Base-by-base conservation (phyloP, 2,329 filamentous ascomycete species). In the Davidsoniella eucalypti region DNA sequence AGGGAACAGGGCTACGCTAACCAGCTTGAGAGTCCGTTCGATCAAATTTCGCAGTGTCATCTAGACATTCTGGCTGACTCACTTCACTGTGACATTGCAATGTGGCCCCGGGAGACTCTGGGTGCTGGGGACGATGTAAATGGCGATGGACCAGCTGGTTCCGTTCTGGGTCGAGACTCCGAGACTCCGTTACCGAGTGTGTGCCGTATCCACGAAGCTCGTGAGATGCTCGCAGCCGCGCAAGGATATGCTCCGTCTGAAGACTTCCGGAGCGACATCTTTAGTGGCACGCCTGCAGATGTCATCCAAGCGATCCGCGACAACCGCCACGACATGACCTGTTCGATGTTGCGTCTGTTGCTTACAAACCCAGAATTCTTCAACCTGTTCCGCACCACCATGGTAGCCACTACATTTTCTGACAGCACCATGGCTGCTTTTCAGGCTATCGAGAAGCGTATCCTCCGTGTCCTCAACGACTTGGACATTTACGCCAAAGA, bases 341-440 rank as follows among this genome's bases (percentile, higher is more conserved):
- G 64, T 42, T 74, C 72, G 2, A 58, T 78, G 12, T 69, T 73
- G 54, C 69, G 69, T 47, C 73, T 77, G 61, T 64, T 77, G 14
- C 62, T 76, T 18, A 65, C 69, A 54, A 75, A 75, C 56, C 65
- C 73, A 58, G 67, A 70, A 39, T 69, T 77, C 61, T 73, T 76
- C 57, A 63, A 70, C 47, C 70, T 73, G 61, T 71, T 77, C 52
- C 64, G 68, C 43, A 65, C 66, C 14, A 61, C 67, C 7, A 65
- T 70, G 49, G 61, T 33, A 12, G 29, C 8, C 29, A 10, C 29
- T 33, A 12, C 8, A 12, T 12, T 9, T 9, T 12, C 12, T 2
- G 6, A 33, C 12, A 33, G 29, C 8, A 12, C 29, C 29, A 66
- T 66, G 39, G 68, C 72, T 54, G 64, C 64, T 3, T 75, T 75